Percentiles rank a stretch among this genome's conserved stretches.
Conservation (phyloP, 225 moss, liverwort and hornwort species). For the Physcomitrellopsis africana region DNA sequence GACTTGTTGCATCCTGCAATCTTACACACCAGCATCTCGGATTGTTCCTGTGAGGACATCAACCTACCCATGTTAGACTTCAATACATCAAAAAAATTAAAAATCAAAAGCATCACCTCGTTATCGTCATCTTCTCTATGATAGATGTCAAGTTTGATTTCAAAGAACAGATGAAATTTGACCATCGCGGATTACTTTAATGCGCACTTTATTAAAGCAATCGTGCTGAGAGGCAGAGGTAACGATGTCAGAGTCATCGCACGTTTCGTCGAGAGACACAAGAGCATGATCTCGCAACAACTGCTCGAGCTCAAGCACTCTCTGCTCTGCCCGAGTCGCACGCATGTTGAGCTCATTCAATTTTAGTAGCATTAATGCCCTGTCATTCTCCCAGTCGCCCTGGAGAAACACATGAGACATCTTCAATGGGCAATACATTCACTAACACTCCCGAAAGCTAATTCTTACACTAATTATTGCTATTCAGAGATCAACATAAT, state of each 20-base stretch:
- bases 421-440: not conserved
- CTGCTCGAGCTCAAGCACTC: slow-evolving; percentile 61
- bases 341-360: slow-evolving; percentile 54
- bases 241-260: slow-evolving; percentile 62
- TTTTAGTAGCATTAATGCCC: slow-evolving; percentile 45
- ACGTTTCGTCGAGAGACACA: slow-evolving; percentile 51
- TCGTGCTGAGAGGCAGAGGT: slow-evolving; percentile 52
- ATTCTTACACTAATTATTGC: not conserved
- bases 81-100: no score
- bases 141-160: no score
- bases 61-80: not conserved
- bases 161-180: not conserved
- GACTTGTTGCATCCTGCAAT: slow-evolving; percentile 62
- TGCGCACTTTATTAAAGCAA: slow-evolving; percentile 47
- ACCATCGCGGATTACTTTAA: not conserved
- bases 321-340: slow-evolving; percentile 58
- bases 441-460: not conserved
- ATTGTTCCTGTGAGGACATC: slow-evolving; percentile 36
- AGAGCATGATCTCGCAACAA: slow-evolving; percentile 58
- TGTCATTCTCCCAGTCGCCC: slow-evolving; percentile 61
- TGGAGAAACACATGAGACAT: slow-evolving; percentile 2
- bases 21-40: slow-evolving; percentile 59
- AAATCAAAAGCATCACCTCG: no score
- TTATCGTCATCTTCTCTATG: no score
- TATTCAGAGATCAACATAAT: not conserved